These are phyloP conservation scores for Trichodelitschia bisporula DNA, from an alignment of 495 filamentous ascomycete genomes.

Conservation along the genomic window DNA sequence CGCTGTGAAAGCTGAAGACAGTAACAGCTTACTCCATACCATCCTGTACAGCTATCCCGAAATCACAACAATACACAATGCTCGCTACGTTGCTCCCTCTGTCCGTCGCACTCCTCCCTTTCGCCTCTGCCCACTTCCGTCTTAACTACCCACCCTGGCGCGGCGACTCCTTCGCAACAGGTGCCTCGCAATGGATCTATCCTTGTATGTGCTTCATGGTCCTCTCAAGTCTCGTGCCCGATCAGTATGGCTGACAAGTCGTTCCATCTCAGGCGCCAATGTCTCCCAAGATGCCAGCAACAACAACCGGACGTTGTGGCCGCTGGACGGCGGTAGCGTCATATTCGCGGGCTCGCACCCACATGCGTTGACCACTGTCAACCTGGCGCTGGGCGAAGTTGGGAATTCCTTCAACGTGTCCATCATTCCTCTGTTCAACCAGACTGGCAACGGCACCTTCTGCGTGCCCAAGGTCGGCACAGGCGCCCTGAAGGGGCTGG, in stretches of 20 bases:
- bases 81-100: slow-evolving; percentile 12
- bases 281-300: slow-evolving; percentile 20
- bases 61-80: neutral
- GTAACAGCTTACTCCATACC: too few relatives aligned
- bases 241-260: slow-evolving; percentile 1
- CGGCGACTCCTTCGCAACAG: slow-evolving; percentile 21
- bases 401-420: slow-evolving; percentile 34
- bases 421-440: slow-evolving; percentile 27
- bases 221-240: neutral
- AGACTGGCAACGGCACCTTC: slow-evolving; percentile 33
- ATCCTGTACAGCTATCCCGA: too few relatives aligned
- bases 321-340: slow-evolving; percentile 28
- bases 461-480: slow-evolving; percentile 26
- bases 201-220: slow-evolving; percentile 23
- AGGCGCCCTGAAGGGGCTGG: slow-evolving; percentile 6
- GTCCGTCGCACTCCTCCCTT: slow-evolving; percentile 12
- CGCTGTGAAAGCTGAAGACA: too few relatives aligned
- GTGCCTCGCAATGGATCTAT: slow-evolving; percentile 24
- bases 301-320: slow-evolving; percentile 36
- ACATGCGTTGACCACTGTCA: slow-evolving; percentile 34
- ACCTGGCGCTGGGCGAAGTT: slow-evolving; percentile 33
- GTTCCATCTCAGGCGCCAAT: slow-evolving; percentile 22
- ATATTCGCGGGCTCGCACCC: slow-evolving; percentile 25
- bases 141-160: slow-evolving; percentile 33
- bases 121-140: slow-evolving; percentile 30